Percentiles rank a stretch among this genome's conserved stretches.
These are phyloP conservation scores for Puccinia novopanici DNA, from an alignment of 1,284 basidiomycete species.

Conservation along the genomic window DNA sequence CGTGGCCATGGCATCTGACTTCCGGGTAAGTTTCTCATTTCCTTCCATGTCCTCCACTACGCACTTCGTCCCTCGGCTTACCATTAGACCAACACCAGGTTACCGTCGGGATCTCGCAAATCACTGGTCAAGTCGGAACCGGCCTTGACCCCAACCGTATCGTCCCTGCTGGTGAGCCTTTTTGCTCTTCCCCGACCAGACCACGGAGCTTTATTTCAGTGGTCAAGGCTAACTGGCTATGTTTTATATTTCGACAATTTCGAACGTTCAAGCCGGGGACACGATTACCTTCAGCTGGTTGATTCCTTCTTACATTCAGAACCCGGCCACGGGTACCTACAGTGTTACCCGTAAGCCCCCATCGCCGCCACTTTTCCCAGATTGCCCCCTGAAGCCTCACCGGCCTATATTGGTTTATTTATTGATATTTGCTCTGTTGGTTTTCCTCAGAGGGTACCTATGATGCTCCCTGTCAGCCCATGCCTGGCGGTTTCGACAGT, in stretches of 20 bases:
- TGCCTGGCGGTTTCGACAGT: slow-evolving; percentile 42
- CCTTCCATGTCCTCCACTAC: no score
- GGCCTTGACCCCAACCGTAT: slow-evolving; percentile 48
- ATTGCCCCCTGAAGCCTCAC: no score
- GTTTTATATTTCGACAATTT: no score
- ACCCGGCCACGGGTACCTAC: slow-evolving; percentile 40
- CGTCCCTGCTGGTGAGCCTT: slow-evolving; percentile 27
- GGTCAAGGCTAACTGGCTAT: no score
- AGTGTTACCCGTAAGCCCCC: slow-evolving; percentile 38
- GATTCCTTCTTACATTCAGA: slow-evolving; percentile 46
- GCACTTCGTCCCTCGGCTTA: not conserved
- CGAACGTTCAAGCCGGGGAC: slow-evolving; percentile 20
- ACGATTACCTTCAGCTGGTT: slow-evolving; percentile 46
- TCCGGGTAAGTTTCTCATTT: slow-evolving; percentile 7
- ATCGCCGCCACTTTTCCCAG: not conserved
- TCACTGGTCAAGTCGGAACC: slow-evolving; percentile 47
- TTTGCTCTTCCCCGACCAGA: no score
- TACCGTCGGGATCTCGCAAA: slow-evolving; percentile 45
- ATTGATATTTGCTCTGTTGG: not conserved
- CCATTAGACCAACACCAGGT: slow-evolving; percentile 6
- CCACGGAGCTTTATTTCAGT: no score
- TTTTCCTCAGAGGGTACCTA: slow-evolving; percentile 15
- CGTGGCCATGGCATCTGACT: slow-evolving; percentile 14
- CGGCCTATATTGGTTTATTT: not conserved
- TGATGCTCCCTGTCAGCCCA: slow-evolving; percentile 34